Conservation (phyloP, 768 basidiomycete species). For the Phaffia tasmanica region DNA sequence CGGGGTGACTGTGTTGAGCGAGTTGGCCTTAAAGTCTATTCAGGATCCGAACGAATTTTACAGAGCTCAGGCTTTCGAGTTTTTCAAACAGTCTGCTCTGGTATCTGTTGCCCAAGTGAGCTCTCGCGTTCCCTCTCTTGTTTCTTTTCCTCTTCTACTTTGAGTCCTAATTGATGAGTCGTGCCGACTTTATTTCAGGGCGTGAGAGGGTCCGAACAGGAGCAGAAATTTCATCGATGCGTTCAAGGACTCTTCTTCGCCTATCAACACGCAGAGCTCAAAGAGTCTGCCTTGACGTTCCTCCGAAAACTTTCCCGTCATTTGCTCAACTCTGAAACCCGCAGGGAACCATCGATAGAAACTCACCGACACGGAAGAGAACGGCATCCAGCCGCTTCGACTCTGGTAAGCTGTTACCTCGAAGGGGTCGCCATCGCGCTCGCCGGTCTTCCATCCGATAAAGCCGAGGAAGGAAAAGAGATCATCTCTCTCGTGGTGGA, state of each 20-base stretch:
- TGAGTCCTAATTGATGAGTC: not conserved
- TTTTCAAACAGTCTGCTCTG: conserved; percentile 58
- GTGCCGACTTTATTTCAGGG: conserved; percentile 45
- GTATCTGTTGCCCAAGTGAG: conserved; percentile 64
- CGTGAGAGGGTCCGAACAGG: conserved; percentile 58
- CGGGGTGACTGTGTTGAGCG: conserved; percentile 54
- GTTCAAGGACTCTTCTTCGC: conserved; percentile 72
- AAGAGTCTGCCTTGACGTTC: conserved; percentile 58
- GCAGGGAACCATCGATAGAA: conserved; percentile 31
- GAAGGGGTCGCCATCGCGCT: conserved; percentile 23
- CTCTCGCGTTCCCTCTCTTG: conserved; percentile 3
- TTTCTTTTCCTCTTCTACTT: not conserved
- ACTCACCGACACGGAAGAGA: conserved; percentile 5
- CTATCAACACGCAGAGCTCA: conserved; percentile 55
- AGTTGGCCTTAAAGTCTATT: conserved; percentile 56
- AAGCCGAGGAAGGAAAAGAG: conserved; percentile 9
- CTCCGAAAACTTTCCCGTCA: conserved; percentile 57
- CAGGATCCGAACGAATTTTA: conserved; percentile 42
- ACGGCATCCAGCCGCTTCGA: conserved; percentile 1
- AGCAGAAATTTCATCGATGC: conserved; percentile 57
- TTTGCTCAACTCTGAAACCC: conserved; percentile 65
- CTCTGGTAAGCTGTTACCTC: conserved; percentile 19
- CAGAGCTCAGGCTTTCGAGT: conserved; percentile 39
- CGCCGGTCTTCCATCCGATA: conserved; percentile 15
- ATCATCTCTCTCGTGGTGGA: conserved; percentile 33